A percentile compares a stretch with the other conserved stretches of the same genome.
These are phyloP conservation scores for Neckera pumila DNA, from an alignment of 225 moss, liverwort and hornwort genomes.

Conservation along the genomic window DNA sequence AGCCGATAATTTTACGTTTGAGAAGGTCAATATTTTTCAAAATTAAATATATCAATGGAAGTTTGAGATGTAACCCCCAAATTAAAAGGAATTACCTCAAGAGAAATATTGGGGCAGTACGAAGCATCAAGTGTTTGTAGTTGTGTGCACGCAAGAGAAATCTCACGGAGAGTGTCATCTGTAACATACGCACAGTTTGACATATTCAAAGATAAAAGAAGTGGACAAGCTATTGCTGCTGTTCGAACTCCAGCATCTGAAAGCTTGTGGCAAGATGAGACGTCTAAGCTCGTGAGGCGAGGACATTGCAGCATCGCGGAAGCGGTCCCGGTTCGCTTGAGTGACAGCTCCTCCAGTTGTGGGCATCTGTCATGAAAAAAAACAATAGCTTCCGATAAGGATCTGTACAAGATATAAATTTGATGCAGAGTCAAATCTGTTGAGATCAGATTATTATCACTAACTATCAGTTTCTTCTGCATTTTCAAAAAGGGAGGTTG, in stretches of 20 bases:
- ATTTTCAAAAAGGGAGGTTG: not conserved
- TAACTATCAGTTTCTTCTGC: not conserved
- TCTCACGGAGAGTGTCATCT: conserved; percentile 93
- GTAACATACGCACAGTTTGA: conserved; percentile 79
- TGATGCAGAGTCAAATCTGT: not conserved
- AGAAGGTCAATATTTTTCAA: not conserved
- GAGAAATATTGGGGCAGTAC: conserved; percentile 84
- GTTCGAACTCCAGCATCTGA: conserved; percentile 91
- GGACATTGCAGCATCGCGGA: conserved; percentile 89
- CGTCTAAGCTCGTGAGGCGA: conserved; percentile 68
- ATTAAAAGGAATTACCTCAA: conserved; percentile 50
- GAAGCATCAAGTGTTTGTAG: conserved; percentile 85
- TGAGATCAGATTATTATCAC: not conserved
- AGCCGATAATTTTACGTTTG: not conserved
- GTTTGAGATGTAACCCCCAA: not conserved
- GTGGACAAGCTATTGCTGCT: conserved; percentile 85
- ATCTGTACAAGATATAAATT: not conserved
- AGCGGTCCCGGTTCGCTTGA: conserved; percentile 79
- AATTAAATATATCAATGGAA: not conserved
- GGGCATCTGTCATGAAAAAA: conserved; percentile 60
- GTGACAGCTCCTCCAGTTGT: conserved; percentile 63
- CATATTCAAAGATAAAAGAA: conserved; percentile 75
- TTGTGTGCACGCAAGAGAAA: conserved; percentile 69
- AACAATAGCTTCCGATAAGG: not conserved
- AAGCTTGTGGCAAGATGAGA: conserved; percentile 86